Evolutionary conservation across 768 basidiomycete species (phyloP).

Genomic region (Hericium rajendrae): DNA sequence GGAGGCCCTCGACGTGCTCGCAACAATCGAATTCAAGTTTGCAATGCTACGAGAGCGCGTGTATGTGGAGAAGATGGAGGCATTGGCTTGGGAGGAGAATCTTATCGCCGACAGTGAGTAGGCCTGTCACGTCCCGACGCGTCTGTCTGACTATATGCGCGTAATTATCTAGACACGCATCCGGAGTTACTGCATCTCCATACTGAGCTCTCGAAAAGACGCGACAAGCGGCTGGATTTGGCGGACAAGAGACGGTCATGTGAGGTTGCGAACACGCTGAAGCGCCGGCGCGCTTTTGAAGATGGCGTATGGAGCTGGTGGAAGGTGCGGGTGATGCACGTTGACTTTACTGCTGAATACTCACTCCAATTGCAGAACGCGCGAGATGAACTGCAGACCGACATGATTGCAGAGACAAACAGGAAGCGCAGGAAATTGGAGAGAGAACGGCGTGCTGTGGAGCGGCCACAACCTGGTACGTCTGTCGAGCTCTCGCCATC

Average conservation of each 20-base stretch:
- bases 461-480: conserved; percentile 68
- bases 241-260: conserved; percentile 66
- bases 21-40: conserved; percentile 88
- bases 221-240: conserved; percentile 74
- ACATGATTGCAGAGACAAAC: conserved; percentile 86
- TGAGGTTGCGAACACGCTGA: conserved; percentile 53
- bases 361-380: conserved; percentile 38
- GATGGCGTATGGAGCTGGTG: conserved; percentile 83
- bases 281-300: conserved; percentile 61
- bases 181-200: conserved; percentile 82
- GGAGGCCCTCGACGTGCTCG: conserved; percentile 81
- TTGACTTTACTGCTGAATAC: background rate
- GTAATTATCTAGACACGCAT: conserved; percentile 50
- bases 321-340: conserved; percentile 26
- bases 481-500: conserved; percentile 1
- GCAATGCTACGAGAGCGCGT: conserved; percentile 77
- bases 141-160: conserved; percentile 1
- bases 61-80: conserved; percentile 93
- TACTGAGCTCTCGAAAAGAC: conserved; percentile 63
- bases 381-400: conserved; percentile 71
- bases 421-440: conserved; percentile 79
- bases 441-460: conserved; percentile 70
- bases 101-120: conserved; percentile 66
- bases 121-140: background rate
- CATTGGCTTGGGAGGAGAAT: conserved; percentile 78